Conservation (phyloP, 768 basidiomycete genomes). For the Pilatotrama ljubarskyi region DNA sequence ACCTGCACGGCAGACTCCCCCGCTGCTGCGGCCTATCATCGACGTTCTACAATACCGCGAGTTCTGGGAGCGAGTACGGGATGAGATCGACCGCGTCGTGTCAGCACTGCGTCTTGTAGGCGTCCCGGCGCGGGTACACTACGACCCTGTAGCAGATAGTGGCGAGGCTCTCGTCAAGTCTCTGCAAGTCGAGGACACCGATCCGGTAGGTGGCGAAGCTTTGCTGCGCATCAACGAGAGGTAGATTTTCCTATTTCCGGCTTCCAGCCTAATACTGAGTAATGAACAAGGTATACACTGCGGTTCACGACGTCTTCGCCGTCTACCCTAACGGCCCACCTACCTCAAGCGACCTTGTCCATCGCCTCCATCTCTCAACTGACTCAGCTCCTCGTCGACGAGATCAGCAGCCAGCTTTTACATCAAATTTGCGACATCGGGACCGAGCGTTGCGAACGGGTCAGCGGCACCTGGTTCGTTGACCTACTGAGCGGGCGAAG, state of each 20-base stretch:
- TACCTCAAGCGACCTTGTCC: slow-evolving; percentile 74
- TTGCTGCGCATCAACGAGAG: slow-evolving; percentile 68
- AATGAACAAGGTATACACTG: slow-evolving; percentile 58
- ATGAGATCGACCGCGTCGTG: slow-evolving; percentile 55
- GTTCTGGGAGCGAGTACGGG: slow-evolving; percentile 64
- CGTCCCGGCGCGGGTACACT: slow-evolving; percentile 55
- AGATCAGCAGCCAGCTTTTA: slow-evolving; percentile 72
- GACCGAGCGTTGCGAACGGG: slow-evolving; percentile 48
- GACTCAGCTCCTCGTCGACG: slow-evolving; percentile 71
- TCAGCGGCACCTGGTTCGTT: slow-evolving; percentile 72
- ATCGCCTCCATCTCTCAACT: slow-evolving; percentile 79
- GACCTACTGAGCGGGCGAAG: slow-evolving; percentile 62
- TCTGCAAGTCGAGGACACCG: slow-evolving; percentile 41
- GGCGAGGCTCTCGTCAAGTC: slow-evolving; percentile 58
- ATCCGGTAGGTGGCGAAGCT: slow-evolving; percentile 67
- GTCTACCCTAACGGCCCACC: slow-evolving; percentile 72
- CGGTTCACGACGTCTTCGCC: slow-evolving; percentile 78
- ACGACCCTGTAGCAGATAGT: slow-evolving; percentile 66
- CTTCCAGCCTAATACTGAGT: not conserved
- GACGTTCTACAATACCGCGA: slow-evolving; percentile 79
- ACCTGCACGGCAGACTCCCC: slow-evolving; percentile 34
- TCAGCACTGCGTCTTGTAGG: slow-evolving; percentile 52
- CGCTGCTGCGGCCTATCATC: slow-evolving; percentile 71
- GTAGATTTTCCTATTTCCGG: slow-evolving; percentile 36
- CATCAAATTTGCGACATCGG: slow-evolving; percentile 70